Conservation (phyloP, 2,329 filamentous ascomycete species). For the Colletotrichum sp. region DNA sequence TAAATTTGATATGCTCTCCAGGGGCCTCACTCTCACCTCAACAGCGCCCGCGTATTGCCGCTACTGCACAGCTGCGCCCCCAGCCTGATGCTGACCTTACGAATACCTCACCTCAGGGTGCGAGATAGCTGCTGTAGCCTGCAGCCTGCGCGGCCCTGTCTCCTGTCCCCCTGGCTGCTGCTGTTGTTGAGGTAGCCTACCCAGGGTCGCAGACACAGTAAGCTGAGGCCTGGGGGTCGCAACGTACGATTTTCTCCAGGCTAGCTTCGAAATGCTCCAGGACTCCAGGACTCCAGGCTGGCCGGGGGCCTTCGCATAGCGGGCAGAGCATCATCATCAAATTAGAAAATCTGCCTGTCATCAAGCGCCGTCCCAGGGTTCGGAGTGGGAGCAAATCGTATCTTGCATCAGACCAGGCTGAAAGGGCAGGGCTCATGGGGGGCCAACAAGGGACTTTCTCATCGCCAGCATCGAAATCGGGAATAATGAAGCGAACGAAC, state of each 20-base stretch:
- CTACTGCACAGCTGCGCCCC: background rate
- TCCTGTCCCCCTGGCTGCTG: background rate
- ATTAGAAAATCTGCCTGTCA: background rate
- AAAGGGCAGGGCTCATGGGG: background rate
- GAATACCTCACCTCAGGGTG: background rate
- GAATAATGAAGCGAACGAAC: slow-evolving; percentile 4
- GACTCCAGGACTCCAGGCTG: background rate
- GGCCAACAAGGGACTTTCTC: background rate
- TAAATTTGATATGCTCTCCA: background rate
- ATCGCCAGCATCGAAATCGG: background rate
- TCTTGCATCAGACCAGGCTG: background rate
- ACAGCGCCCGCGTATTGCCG: background rate
- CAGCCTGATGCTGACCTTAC: background rate
- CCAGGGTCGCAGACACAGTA: background rate
- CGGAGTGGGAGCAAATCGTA: background rate
- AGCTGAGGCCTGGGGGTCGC: background rate
- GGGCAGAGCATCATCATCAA: background rate
- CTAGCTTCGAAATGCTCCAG: background rate
- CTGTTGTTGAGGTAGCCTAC: background rate
- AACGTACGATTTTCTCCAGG: background rate
- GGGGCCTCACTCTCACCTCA: background rate
- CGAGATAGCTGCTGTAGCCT: background rate
- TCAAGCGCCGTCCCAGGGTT: background rate
- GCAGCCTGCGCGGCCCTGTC: background rate
- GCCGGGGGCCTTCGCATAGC: background rate